Evolutionary conservation across 257 asterid species (phyloP).

Genomic region (Nicotiana benthamiana): DNA sequence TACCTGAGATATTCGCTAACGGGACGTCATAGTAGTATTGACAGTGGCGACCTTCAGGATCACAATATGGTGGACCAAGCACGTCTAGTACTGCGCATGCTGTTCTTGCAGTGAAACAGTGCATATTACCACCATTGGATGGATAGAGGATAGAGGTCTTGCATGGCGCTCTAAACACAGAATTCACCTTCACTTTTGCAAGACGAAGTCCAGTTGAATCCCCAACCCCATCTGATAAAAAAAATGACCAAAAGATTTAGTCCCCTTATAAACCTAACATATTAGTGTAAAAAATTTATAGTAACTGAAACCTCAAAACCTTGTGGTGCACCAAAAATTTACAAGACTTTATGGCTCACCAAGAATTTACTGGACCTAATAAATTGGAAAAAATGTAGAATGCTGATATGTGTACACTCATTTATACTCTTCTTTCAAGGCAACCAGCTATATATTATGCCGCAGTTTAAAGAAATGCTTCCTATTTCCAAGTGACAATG

Average conservation of each 20-base stretch:
- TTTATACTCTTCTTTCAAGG: neutral
- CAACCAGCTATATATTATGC: neutral
- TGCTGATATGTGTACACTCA: neutral
- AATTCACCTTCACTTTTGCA: slow-evolving; percentile 58
- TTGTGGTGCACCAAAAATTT: neutral
- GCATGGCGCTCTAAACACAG: slow-evolving; percentile 62
- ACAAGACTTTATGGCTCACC: neutral
- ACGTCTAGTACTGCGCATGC: slow-evolving; percentile 88
- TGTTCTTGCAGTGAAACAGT: slow-evolving; percentile 67
- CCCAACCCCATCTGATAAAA: slow-evolving; percentile 5
- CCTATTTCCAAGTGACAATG: neutral
- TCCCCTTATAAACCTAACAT: neutral
- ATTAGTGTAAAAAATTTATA: neutral
- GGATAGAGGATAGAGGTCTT: slow-evolving; percentile 66
- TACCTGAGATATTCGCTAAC: slow-evolving; percentile 28
- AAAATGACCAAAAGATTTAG: neutral
- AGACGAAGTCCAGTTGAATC: slow-evolving; percentile 29
- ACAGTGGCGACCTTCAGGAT: slow-evolving; percentile 84
- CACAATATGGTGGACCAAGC: slow-evolving; percentile 87
- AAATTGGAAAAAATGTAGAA: neutral
- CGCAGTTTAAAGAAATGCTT: neutral
- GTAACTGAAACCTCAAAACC: neutral
- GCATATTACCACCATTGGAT: slow-evolving; percentile 78
- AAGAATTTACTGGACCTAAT: neutral
- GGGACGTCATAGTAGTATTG: slow-evolving; percentile 66